Evolutionary conservation across 768 basidiomycete species (phyloP), one percentile per base, ranked within the genome.

Genomic region (Lepiota venenata): DNA sequence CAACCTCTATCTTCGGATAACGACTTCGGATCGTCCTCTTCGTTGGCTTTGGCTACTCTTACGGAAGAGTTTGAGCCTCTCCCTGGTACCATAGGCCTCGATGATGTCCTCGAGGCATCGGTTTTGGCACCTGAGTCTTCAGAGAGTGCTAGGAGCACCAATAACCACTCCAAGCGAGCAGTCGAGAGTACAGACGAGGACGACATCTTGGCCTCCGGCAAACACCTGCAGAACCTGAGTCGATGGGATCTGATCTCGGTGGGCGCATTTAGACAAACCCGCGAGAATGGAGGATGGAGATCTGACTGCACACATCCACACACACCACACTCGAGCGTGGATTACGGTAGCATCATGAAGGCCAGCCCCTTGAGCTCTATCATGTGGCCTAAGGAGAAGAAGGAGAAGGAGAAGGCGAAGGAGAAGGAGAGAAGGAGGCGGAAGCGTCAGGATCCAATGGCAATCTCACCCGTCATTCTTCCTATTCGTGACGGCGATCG

Each of bases 191-290:
- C 27, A 44, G 20, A 14, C 47, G 56, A 60, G 21, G 69, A 60
- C 42, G 77, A 78, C 29, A 67, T 60, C 39, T 63, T 64, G 20
- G 59, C 64, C 25, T 71, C 72, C 6, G 68, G 67, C 48, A 69
- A 70, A 48, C 76, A 79, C 46, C 63, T 74, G 14, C 75, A 76
- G 61, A 81, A 70, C 52, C 72, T 88, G 21, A 80, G 70, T 47
- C 76, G 88, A 7, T 91, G 90, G 90, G 88, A 90, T 57, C 73
- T 79, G 38, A 81, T 91, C 46, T 83, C 88, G 6, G 82, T 90
- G 55, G 78, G 78, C 50, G 83, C 88, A 11, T 90, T 90, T 74
- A 80, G 87, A 27, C 80, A 85, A 43, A 84, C 82, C 5, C 75
- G 82, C 39, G 63, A 65, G 59, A 53, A 56, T 53, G 58, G 52